phyloP scores from a whole-genome alignment of 2,329 filamentous ascomycete genomes.

The Sporothrix brasiliensis region DNA sequence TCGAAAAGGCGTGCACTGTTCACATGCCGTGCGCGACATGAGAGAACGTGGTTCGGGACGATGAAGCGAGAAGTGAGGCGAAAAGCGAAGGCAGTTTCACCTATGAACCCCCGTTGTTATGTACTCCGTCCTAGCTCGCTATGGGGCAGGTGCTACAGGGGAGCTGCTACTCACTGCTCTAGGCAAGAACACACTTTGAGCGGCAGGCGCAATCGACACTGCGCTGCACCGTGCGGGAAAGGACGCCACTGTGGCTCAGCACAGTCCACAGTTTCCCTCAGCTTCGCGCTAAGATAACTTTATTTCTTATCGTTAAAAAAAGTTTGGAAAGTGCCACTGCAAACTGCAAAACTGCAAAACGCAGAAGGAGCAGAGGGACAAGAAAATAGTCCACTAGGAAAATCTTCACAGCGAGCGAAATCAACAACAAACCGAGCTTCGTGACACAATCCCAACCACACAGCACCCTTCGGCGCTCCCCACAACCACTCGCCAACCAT shows the following conservation, averaged over 20 bases:
- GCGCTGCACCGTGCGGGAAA: background rate
- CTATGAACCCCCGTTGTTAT: background rate
- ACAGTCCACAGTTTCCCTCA: background rate
- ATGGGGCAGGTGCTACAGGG: constrained; percentile 9
- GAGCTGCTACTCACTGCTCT: background rate
- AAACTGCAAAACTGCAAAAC: constrained; percentile 27
- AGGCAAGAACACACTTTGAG: background rate
- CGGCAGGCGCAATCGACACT: background rate
- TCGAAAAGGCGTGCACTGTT: constrained; percentile 26
- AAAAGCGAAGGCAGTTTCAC: constrained; percentile 3
- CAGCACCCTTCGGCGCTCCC: background rate
- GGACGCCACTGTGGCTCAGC: background rate
- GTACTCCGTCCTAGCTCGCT: background rate
- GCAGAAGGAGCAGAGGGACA: constrained; percentile 3
- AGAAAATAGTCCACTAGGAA: background rate
- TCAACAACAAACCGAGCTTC: background rate
- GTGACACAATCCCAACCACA: constrained; percentile 8
- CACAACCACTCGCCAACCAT: constrained; percentile 45
- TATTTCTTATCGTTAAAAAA: constrained; percentile 41
- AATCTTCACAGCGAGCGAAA: background rate
- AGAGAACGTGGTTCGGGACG: constrained; percentile 18
- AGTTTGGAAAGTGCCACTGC: constrained; percentile 29
- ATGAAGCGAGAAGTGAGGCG: constrained; percentile 19
- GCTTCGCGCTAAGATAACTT: constrained; percentile 46
- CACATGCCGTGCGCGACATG: constrained; percentile 28